Percentiles rank a stretch among this genome's conserved stretches.
These are phyloP conservation scores for Trapa bicornis DNA, from an alignment of 345 rosid genomes.

Conservation along the genomic window DNA sequence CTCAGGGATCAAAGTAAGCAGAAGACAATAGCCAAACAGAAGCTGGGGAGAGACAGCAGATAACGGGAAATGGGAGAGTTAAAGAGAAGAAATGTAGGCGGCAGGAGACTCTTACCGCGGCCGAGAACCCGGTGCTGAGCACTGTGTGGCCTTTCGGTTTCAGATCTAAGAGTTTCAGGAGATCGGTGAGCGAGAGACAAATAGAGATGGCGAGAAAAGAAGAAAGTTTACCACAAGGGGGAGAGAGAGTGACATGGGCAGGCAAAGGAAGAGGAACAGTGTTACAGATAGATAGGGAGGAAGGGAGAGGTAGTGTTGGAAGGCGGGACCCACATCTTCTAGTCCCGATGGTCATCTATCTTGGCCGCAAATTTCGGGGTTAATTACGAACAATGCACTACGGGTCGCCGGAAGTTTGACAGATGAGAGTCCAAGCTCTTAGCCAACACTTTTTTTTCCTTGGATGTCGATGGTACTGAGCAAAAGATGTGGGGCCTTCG, in stretches of 20 bases:
- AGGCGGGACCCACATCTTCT: conserved; percentile 15
- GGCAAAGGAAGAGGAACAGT: too few species aligned
- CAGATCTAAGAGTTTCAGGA: conserved; percentile 28
- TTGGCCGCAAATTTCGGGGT: conserved; percentile 8
- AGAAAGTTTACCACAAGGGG: not conserved
- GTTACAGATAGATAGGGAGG: not conserved
- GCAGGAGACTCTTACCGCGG: conserved; percentile 4
- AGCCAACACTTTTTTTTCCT: not conserved
- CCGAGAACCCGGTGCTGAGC: conserved; percentile 7
- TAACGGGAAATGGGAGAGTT: not conserved
- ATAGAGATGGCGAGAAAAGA: not conserved
- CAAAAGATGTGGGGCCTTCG: too few species aligned
- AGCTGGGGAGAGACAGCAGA: conserved; percentile 6
- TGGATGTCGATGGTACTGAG: too few species aligned
- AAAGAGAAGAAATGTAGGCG: not conserved
- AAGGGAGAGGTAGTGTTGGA: not conserved
- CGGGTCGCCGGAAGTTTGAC: not conserved
- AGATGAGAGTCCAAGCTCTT: not conserved
- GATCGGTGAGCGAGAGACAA: conserved; percentile 1
- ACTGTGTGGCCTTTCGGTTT: conserved; percentile 10
- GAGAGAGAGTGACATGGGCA: too few species aligned
- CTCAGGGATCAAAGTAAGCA: conserved; percentile 3
- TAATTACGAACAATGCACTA: conserved; percentile 24
- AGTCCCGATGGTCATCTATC: not conserved
- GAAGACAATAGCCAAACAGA: not conserved